Conservation (phyloP, 2,329 filamentous ascomycete species). For the Diplodia mutila region DNA sequence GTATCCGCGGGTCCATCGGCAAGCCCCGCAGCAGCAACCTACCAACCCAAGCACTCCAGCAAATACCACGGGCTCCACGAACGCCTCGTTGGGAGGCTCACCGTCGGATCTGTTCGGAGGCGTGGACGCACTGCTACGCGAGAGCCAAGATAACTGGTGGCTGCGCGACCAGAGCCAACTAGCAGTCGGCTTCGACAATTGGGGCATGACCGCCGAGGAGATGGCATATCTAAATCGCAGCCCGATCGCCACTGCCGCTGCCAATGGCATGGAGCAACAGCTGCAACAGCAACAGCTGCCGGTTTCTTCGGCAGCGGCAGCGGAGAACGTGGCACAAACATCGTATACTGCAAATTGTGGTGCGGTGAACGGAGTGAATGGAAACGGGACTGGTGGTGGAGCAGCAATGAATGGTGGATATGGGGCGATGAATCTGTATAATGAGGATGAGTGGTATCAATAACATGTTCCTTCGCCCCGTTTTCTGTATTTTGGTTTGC, state of each 20-base stretch:
- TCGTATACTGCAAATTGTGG: not conserved
- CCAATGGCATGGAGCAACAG: not conserved
- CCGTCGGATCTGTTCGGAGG: slow-evolving; percentile 62
- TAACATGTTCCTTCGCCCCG: slow-evolving; percentile 29
- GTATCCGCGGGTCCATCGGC: slow-evolving; percentile 4
- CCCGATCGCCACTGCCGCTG: not conserved
- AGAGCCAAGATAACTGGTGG: slow-evolving; percentile 63
- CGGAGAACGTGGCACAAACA: not conserved
- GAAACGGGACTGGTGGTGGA: slow-evolving; percentile 30
- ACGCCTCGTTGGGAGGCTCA: slow-evolving; percentile 37
- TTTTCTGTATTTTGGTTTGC: not conserved
- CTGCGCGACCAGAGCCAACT: slow-evolving; percentile 65
- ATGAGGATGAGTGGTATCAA: slow-evolving; percentile 49
- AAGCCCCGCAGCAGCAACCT: not conserved
- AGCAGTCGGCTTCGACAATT: slow-evolving; percentile 65
- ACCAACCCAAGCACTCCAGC: slow-evolving; percentile 8
- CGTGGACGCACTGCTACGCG: slow-evolving; percentile 63
- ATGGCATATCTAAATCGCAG: slow-evolving; percentile 14
- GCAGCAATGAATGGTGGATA: slow-evolving; percentile 32
- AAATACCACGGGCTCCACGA: not conserved
- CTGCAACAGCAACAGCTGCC: not conserved
- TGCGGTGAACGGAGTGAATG: slow-evolving; percentile 28
- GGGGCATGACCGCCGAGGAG: slow-evolving; percentile 44
- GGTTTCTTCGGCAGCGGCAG: not conserved
- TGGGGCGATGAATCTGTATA: slow-evolving; percentile 38